Conservation (phyloP, 371 early-diverging fungal species). For the Haplosporangium sp. region DNA sequence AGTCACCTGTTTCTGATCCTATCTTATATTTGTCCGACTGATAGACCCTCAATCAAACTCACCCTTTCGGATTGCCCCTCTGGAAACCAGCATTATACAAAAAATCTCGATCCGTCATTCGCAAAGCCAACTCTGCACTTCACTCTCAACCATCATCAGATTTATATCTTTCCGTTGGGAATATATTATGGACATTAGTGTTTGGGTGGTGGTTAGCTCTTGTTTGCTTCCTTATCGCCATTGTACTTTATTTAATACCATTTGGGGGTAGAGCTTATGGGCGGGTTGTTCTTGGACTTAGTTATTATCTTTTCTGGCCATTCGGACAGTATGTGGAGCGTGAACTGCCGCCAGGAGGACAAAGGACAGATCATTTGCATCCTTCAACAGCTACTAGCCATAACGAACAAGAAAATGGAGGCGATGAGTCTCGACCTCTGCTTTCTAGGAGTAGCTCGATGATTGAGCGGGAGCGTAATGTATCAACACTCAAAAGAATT, state of each 20-base stretch:
- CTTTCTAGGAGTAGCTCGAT: constrained; percentile 44
- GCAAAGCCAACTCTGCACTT: constrained; percentile 83
- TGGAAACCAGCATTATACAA: constrained; percentile 98
- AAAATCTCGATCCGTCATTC: constrained; percentile 89
- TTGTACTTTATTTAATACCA: constrained; percentile 63
- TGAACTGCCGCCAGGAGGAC: constrained; percentile 39
- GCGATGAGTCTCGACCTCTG: constrained; percentile 46
- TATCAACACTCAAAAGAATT: constrained; percentile 6
- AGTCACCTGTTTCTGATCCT: constrained; percentile 19
- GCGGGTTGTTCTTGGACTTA: constrained; percentile 69
- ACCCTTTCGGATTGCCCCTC: constrained; percentile 94
- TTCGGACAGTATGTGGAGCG: constrained; percentile 92
- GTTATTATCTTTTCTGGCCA: constrained; percentile 91
- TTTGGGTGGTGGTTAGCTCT: constrained; percentile 94
- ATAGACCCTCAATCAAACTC: constrained; percentile 82
- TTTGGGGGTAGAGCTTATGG: constrained; percentile 68
- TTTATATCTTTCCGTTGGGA: constrained; percentile 82
- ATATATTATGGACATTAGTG: constrained; percentile 85
- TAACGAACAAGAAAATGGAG: constrained; percentile 13
- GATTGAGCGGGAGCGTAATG: constrained; percentile 38
- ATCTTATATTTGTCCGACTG: background rate
- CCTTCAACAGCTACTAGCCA: background rate
- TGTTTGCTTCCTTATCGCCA: constrained; percentile 66
- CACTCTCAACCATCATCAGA: constrained; percentile 82
- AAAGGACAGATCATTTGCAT: constrained; percentile 28